phyloP scores from a whole-genome alignment of 2,329 filamentous ascomycete genomes.

The Scytalidium lignicola region DNA sequence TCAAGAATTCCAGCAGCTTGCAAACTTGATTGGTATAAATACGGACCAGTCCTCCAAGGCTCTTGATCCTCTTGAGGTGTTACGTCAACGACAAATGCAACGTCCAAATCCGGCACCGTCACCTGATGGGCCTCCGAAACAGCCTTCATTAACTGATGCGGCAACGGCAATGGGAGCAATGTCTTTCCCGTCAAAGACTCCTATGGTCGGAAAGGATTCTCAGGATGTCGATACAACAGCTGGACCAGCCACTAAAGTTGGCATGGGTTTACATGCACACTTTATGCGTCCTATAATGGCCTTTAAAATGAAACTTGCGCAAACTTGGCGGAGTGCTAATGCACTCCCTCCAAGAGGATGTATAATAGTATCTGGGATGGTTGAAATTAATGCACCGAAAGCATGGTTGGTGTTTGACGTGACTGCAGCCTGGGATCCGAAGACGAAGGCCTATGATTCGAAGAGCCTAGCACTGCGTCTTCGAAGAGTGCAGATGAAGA shows the following conservation, averaged over 20 bases:
- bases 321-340: constrained; percentile 42
- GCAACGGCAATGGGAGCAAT: background rate
- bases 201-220: background rate
- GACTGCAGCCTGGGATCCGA: constrained; percentile 50
- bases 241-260: background rate
- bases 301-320: constrained; percentile 23
- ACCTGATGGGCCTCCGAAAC: constrained; percentile 6
- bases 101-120: background rate
- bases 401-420: constrained; percentile 47
- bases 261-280: constrained; percentile 12
- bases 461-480: constrained; percentile 34
- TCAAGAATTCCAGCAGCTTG: constrained; percentile 36
- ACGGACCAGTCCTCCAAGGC: constrained; percentile 13
- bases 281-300: constrained; percentile 21
- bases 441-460: constrained; percentile 35
- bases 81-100: background rate
- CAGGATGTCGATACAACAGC: background rate
- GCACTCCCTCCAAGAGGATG: constrained; percentile 44
- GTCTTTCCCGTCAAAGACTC: background rate
- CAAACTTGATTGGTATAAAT: constrained; percentile 41
- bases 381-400: constrained; percentile 45
- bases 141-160: background rate
- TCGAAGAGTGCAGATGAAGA: constrained; percentile 39
- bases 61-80: constrained; percentile 16
- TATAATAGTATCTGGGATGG: constrained; percentile 47